These are phyloP conservation scores for Colletotrichum ledebouriae DNA, from an alignment of 2,329 filamentous ascomycete species.

Conservation along the genomic window DNA sequence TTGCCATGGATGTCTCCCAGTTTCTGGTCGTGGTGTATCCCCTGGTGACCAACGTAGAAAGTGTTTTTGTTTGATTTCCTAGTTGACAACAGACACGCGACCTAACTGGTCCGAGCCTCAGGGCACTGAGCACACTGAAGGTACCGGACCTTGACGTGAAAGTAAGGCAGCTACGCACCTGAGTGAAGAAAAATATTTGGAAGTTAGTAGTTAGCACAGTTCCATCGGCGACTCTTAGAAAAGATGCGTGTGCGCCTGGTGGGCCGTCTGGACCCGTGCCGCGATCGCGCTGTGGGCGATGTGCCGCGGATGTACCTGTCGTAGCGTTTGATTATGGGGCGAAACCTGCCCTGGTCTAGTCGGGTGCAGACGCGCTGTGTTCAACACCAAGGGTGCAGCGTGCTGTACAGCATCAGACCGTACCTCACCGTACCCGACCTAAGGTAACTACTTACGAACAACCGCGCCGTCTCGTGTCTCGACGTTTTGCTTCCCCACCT, in stretches of 20 bases:
- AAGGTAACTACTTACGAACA: slow-evolving; percentile 24
- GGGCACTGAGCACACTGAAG: neutral
- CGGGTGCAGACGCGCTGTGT: slow-evolving; percentile 36
- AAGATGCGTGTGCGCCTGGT: neutral
- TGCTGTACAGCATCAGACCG: slow-evolving; percentile 27
- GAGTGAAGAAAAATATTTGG: too few relatives aligned
- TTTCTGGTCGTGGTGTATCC: slow-evolving; percentile 19
- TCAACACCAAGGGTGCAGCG: slow-evolving; percentile 38
- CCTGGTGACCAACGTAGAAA: slow-evolving; percentile 24
- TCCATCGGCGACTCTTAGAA: neutral
- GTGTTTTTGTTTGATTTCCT: slow-evolving; percentile 41
- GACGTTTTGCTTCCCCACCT: slow-evolving; percentile 39
- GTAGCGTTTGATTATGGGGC: slow-evolving; percentile 16
- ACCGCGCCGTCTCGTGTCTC: slow-evolving; percentile 40
- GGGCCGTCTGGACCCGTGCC: slow-evolving; percentile 27
- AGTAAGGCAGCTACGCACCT: too few relatives aligned
- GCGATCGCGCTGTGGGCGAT: slow-evolving; percentile 30
- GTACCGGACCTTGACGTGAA: too few relatives aligned
- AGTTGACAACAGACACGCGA: slow-evolving; percentile 39
- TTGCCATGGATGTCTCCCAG: neutral
- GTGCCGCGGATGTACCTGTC: neutral
- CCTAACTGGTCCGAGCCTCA: slow-evolving; percentile 30
- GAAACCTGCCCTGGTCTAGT: slow-evolving; percentile 2
- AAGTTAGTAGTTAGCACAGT: neutral
- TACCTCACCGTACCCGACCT: slow-evolving; percentile 23